Conservation (phyloP, 352 stramenopile species). For the Phytophthora pluvialis region DNA sequence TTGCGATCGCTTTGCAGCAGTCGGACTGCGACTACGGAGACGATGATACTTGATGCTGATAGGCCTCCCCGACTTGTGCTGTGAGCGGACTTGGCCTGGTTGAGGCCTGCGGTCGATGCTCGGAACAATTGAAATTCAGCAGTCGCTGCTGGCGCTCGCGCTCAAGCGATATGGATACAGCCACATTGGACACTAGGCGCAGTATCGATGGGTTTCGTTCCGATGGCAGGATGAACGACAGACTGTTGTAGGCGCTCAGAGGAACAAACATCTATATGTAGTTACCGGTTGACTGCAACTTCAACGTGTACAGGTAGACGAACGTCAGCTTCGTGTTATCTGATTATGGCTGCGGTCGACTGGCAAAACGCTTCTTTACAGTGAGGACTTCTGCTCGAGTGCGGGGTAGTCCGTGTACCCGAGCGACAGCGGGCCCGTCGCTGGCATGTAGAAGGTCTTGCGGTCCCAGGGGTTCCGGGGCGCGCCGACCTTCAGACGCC, state of each 20-base stretch:
- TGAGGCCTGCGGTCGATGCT: too few species aligned
- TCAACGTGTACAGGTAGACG: constrained; percentile 5
- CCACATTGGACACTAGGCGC: constrained; percentile 18
- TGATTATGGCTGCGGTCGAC: too few species aligned
- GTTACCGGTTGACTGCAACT: constrained; percentile 7
- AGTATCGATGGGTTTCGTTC: too few species aligned
- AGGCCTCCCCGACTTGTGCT: too few species aligned
- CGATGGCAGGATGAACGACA: too few species aligned
- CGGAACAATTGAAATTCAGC: too few species aligned
- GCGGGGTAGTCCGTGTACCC: constrained; percentile 59
- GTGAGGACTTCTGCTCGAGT: constrained; percentile 45
- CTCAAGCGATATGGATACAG: too few species aligned
- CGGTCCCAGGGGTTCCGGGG: constrained; percentile 52
- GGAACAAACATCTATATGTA: neutral
- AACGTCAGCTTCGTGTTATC: neutral
- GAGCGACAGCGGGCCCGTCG: constrained; percentile 23
- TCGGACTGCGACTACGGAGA: too few species aligned
- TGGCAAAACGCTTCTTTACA: constrained; percentile 20
- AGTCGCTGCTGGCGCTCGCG: too few species aligned
- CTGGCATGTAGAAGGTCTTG: constrained; percentile 48
- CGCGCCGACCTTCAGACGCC: constrained; percentile 43
- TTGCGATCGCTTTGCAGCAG: too few species aligned
- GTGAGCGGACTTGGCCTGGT: too few species aligned
- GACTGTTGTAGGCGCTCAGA: neutral
- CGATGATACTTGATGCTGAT: too few species aligned